Evolutionary conservation across 2,329 filamentous ascomycete genomes (phyloP).

Genomic region (Drechslera avenae): DNA sequence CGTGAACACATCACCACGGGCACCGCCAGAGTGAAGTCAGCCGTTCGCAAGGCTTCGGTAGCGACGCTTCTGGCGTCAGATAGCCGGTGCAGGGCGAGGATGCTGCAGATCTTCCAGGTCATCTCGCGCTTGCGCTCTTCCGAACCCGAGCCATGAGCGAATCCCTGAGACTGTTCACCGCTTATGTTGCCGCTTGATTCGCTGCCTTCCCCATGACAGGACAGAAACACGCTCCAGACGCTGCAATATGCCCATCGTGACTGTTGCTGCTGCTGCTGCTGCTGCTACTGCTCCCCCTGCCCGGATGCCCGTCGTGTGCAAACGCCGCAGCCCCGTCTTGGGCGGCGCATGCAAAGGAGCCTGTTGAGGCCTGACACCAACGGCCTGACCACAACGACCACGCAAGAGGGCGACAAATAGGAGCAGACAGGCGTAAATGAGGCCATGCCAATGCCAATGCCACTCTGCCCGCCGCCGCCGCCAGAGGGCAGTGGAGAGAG

Average conservation of each 20-base stretch:
- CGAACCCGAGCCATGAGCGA: slow-evolving; percentile 33
- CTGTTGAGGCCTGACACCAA: slow-evolving; percentile 33
- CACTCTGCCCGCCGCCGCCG: no score
- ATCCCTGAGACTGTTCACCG: slow-evolving; percentile 50
- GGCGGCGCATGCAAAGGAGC: slow-evolving; percentile 14
- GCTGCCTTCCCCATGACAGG: slow-evolving; percentile 32
- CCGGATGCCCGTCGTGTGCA: slow-evolving; percentile 21
- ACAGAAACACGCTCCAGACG: slow-evolving; percentile 19
- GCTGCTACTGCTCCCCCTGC: slow-evolving; percentile 5
- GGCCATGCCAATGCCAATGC: no score
- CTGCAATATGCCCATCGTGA: slow-evolving; percentile 26
- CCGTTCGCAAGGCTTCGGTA: slow-evolving; percentile 46
- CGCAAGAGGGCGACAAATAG: slow-evolving; percentile 35
- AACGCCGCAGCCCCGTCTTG: slow-evolving; percentile 38
- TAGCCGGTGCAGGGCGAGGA: slow-evolving; percentile 44
- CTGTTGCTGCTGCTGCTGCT: slow-evolving; percentile 19
- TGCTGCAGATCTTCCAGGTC: slow-evolving; percentile 51
- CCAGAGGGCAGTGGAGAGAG: neutral
- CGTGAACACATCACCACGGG: slow-evolving; percentile 45
- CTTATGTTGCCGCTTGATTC: slow-evolving; percentile 39
- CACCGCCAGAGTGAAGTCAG: slow-evolving; percentile 46
- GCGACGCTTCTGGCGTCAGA: slow-evolving; percentile 43
- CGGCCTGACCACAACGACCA: neutral
- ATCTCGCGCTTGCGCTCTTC: slow-evolving; percentile 45
- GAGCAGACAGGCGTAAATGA: slow-evolving; percentile 17